Evolutionary conservation across 768 basidiomycete species (phyloP), one percentile per base, ranked within the genome.

Genomic region (Podaxis sp.): DNA sequence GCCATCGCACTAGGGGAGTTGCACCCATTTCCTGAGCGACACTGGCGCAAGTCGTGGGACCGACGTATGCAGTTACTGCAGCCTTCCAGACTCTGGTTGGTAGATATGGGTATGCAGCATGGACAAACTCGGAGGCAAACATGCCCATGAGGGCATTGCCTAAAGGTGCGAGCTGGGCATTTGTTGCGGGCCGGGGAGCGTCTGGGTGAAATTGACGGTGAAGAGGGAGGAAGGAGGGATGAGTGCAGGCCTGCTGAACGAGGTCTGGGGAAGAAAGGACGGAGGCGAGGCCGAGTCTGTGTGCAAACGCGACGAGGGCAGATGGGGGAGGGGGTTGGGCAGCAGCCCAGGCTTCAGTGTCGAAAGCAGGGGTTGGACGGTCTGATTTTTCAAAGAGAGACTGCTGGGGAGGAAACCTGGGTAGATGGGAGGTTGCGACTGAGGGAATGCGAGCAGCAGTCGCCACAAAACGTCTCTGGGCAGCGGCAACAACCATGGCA

Each of bases 61-160:
- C 96, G 36, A 95, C 96, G 74, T 93, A 92, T 59, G 95, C 93
- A 46, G 92, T 95, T 63, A 96, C 86, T 13, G 93, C 95, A 5
- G 93, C 91, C 76, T 97, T 96, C 68, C 93, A 77, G 24, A 95
- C 95, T 59, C 93, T 87, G 22, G 93, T 95, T 1, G 96, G 96
- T 28, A 99, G 83, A 70, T 96, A 89, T 0, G 96, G 96, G 74
- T 90, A 98, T 51, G 86, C 81, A 12, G 87, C 80, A 60, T 90
- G 82, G 44, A 97, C 77, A 71, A 89, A 87, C 76, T 99, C 96
- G 2, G 92, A 76, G 8, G 93, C 90, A 72, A 97, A 95, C 33
- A 97, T 81, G 59, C 96, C 96, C 77, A 97, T 84, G 61, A 97
- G 82, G 0, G 92, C 82, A 78, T 97, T 97, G 44, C 95, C 96